Conservation (phyloP, 1,139 yeast genomes). For the Kodamaea arcana region DNA sequence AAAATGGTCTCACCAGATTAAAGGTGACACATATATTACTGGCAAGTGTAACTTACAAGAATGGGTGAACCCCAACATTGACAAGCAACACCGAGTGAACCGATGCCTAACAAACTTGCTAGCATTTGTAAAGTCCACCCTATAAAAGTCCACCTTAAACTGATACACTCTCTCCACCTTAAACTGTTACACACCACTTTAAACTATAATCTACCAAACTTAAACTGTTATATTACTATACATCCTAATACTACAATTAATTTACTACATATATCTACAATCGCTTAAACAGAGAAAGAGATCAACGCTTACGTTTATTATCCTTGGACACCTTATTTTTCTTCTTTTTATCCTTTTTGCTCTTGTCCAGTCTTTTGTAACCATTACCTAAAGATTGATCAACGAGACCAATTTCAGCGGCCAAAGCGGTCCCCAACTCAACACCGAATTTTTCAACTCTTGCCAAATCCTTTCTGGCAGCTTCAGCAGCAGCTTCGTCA, state of each 20-base stretch:
- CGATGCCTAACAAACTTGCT: too few species aligned
- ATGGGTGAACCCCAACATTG: too few species aligned
- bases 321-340: conserved; percentile 3
- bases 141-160: too few species aligned
- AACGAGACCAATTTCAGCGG: conserved; percentile 60
- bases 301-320: conserved; percentile 3
- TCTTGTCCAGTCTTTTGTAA: conserved; percentile 10
- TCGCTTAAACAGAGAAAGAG: not conserved
- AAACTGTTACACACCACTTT: too few species aligned
- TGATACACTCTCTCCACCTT: too few species aligned
- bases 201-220: too few species aligned
- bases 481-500: conserved; percentile 49
- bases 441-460: conserved; percentile 86
- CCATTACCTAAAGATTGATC: conserved; percentile 27
- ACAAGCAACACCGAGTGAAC: too few species aligned
- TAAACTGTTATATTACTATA: not conserved
- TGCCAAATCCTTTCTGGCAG: conserved; percentile 54
- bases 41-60: too few species aligned
- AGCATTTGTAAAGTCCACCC: too few species aligned
- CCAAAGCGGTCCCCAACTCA: conserved; percentile 62
- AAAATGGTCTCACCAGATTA: too few species aligned
- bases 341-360: conserved; percentile 9
- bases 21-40: too few species aligned
- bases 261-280: not conserved
- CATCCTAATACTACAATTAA: not conserved